Base-by-base conservation (phyloP, 2,329 filamentous ascomycete species). In the Phoma sp. region DNA sequence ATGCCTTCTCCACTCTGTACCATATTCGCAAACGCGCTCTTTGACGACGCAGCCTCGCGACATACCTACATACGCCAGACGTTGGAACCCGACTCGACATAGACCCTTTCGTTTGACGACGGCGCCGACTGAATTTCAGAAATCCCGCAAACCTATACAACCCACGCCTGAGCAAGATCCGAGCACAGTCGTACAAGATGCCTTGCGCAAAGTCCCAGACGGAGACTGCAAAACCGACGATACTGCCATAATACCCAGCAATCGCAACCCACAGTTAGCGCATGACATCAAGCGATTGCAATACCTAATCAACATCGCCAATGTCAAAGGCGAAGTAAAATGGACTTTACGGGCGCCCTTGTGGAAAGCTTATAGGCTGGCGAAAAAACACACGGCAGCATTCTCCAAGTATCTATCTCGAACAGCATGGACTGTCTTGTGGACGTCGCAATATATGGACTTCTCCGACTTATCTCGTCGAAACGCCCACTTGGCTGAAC, bases 351-450 rank as follows among this genome's bases (percentile, higher is more conserved):
- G 57, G 15, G 49, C 47, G 10, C 47, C 45, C 7, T 28, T 76
- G 17, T 76, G 74, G 74, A 61, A 58, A 43, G 66, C 65, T 15
- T 76, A 76, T 47, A 48, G 21, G 17, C 45, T 57, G 11, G 64
- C 65, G 3, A 72, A 66, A 32, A 28, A 51, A 6, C 54, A 20
- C 4, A 54, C 63, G 25, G 56, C 62, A 6, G 50, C 51, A 6
- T 37, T 74, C 5, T 42, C 62, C 12, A 34, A 12, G 5, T 47
- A 43, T 25, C 49, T 76, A 4, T 58, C 72, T 2, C 46, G 62
- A 25, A 47, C 53, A 43, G 70, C 66, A 5, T 77, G 75, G 74
- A 60, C 72, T 23, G 37, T 73, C 5, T 47, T 77, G 7, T 76
- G 73, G 73, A 54, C 25, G 14, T 57, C 58, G 2, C 69, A 73